Base-by-base conservation (phyloP, 2,329 filamentous ascomycete species). In the Verticillium alfalfae region DNA sequence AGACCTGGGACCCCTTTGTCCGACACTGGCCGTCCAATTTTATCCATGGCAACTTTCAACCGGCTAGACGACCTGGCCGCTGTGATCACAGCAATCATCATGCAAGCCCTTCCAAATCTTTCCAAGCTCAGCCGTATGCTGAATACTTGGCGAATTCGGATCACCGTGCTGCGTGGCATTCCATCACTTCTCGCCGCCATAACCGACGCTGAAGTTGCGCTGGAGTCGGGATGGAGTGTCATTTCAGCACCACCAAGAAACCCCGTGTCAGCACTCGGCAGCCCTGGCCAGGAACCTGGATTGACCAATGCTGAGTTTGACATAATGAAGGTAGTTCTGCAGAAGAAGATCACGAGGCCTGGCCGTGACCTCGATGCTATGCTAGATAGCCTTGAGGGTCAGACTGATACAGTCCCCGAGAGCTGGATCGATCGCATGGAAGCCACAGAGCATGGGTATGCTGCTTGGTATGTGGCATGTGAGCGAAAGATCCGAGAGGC, bases 371-470 rank as follows among this genome's bases (percentile, higher is more conserved):
- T 98, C 64, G 95, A 99, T 72, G 85, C 83, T 58, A 92, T 97
- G 84, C 82, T 99, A 15, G 93, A 99, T 74, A 83, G 86, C 37
- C 81, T 98, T 2, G 95, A 98, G 73, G 93, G 92, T 1, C 82
- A 88, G 60, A 82, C 89, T 54, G 95, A 99, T 69, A 92, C 90
- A 0, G 78, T 99, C 10, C 95, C 95, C 0, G 90, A 96, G 49
- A 73, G 79, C 34, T 99, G 94, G 95, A 86, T 98, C 61, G 92
- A 96, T 68, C 84, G 88, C 5, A 89, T 98, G 77, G 95, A 98
- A 72, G 76, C 78, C 0, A 79, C 96, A 5, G 95, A 99, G 73
- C 79, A 83, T 12, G 84, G 88, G 36, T 97, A 94, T 73, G 85
- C 87, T 8, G 84, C 88, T 31, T 99, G 95, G 95, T 86, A 88